Percentiles rank a stretch among this genome's conserved stretches.
phyloP scores from a whole-genome alignment of 2,329 filamentous ascomycete species.

The Gnomoniopsis sp. region DNA sequence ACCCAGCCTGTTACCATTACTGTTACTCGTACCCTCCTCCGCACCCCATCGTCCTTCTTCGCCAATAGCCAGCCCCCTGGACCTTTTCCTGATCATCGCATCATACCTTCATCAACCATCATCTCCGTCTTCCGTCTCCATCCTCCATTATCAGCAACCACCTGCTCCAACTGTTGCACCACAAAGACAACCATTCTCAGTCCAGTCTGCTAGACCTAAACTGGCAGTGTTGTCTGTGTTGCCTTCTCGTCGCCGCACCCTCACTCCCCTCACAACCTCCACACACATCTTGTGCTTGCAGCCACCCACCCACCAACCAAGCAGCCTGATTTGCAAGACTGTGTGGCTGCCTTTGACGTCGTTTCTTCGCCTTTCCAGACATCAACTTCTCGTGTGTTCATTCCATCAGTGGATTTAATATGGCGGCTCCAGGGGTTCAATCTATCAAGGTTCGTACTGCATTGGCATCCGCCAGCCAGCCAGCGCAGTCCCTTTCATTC shows the following conservation, averaged over 20 bases:
- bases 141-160: no score
- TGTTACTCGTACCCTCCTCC: neutral
- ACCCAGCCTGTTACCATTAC: neutral
- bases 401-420: slow-evolving; percentile 45
- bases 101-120: neutral
- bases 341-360: neutral
- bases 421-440: slow-evolving; percentile 82
- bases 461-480: neutral
- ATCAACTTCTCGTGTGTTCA: slow-evolving; percentile 1
- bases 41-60: neutral
- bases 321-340: neutral
- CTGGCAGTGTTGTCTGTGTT: neutral
- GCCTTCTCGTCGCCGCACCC: neutral
- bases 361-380: neutral
- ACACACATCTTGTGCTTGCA: neutral
- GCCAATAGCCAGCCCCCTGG: neutral
- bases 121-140: neutral
- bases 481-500: slow-evolving; percentile 12
- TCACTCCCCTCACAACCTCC: slow-evolving; percentile 1
- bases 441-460: slow-evolving; percentile 73
- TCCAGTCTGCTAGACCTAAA: neutral
- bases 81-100: neutral
- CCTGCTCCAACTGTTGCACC: neutral
- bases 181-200: neutral
- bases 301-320: neutral